phyloP scores from a whole-genome alignment of 2,329 filamentous ascomycete species.

The Apiospora sp. region DNA sequence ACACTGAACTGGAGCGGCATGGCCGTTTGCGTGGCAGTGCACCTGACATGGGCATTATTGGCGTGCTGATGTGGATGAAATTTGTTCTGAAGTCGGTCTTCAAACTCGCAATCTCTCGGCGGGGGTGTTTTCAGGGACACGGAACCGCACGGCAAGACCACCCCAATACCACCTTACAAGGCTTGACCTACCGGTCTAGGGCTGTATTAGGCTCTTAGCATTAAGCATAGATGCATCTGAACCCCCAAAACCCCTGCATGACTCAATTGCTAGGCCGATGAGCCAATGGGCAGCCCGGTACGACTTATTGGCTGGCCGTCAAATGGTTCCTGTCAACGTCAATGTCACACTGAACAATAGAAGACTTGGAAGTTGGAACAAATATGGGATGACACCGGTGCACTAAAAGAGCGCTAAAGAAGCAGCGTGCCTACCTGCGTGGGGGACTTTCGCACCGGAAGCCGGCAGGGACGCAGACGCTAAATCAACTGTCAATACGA shows the following conservation, averaged over 20 bases:
- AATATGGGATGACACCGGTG: slow-evolving; percentile 16
- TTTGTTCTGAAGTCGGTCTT: slow-evolving; percentile 1
- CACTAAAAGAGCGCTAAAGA: not conserved
- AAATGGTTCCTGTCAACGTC: slow-evolving; percentile 3
- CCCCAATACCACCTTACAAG: not conserved
- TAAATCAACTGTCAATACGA: not conserved
- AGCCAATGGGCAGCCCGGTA: not conserved
- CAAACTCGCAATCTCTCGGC: slow-evolving; percentile 20
- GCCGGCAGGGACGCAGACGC: not conserved
- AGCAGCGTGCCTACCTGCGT: not conserved
- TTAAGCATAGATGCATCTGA: slow-evolving; percentile 7
- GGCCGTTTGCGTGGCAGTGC: slow-evolving; percentile 12
- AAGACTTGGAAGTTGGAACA: slow-evolving; percentile 1
- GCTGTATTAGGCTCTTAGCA: not conserved
- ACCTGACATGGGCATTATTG: not conserved
- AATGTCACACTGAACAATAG: not conserved
- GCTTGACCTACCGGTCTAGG: not conserved
- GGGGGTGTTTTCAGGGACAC: slow-evolving; percentile 13
- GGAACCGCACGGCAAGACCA: slow-evolving; percentile 16
- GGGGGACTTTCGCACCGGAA: not conserved
- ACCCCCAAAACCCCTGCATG: not conserved
- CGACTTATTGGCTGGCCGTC: not conserved
- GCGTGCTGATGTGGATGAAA: not conserved
- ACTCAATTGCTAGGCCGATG: not conserved
- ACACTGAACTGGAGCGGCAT: not conserved